Conservation (phyloP, 345 rosid species). For the Capsella bursapastoris region DNA sequence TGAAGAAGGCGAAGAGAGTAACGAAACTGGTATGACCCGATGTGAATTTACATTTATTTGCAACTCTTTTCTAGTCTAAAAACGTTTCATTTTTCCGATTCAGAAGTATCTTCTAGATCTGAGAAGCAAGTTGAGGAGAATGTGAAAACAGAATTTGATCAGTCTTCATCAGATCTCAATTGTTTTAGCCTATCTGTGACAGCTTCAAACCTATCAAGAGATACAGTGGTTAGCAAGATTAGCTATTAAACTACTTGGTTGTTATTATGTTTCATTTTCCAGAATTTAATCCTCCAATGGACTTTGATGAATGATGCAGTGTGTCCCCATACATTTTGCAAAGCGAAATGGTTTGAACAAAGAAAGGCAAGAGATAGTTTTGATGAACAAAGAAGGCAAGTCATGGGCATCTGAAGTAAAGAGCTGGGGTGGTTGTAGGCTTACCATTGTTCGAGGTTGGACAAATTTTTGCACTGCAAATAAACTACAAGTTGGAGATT, state of each 20-base stretch:
- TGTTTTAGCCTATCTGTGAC: constrained; percentile 18
- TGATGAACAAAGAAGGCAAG: constrained; percentile 40
- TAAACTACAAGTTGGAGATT: constrained; percentile 20
- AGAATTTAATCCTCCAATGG: neutral
- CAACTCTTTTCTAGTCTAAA: constrained; percentile 18
- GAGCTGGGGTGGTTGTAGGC: neutral
- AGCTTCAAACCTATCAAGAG: constrained; percentile 13
- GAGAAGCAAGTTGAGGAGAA: neutral
- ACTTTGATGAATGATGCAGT: constrained; percentile 32
- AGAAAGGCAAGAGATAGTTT: constrained; percentile 6
- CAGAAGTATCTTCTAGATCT: neutral
- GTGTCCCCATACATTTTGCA: constrained; percentile 22
- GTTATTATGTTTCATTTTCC: neutral
- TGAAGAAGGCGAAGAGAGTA: constrained; percentile 2
- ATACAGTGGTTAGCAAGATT: constrained; percentile 12
- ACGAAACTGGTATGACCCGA: neutral
- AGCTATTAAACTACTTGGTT: neutral
- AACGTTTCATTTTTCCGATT: neutral
- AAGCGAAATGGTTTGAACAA: constrained; percentile 13
- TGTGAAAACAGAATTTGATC: neutral
- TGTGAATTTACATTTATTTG: neutral
- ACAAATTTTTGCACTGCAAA: constrained; percentile 27
- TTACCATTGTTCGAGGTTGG: constrained; percentile 26
- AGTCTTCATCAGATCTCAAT: neutral
- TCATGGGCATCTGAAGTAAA: constrained; percentile 21